Evolutionary conservation across 192 early-diverging fungal genomes (phyloP).

Genomic region (Coemansia sp.): DNA sequence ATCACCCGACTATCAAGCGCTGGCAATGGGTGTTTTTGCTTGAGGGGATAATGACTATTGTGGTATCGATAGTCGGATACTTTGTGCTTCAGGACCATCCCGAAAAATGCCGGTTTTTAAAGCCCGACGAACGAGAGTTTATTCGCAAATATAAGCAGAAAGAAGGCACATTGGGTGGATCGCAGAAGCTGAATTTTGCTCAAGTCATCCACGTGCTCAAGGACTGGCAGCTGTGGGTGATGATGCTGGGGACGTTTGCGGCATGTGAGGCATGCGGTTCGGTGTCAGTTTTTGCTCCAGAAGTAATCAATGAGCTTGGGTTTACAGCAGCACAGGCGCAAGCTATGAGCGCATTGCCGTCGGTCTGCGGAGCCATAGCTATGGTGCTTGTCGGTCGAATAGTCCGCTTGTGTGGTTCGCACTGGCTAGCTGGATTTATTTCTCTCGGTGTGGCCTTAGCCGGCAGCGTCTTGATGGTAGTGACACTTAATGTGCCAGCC

Average conservation of each 20-base stretch:
- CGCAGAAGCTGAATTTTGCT: slow-evolving; percentile 16
- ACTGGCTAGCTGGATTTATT: slow-evolving; percentile 27
- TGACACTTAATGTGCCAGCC: slow-evolving; percentile 25
- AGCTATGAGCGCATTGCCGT: slow-evolving; percentile 46
- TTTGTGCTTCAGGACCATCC: slow-evolving; percentile 48
- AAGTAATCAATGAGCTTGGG: slow-evolving; percentile 47
- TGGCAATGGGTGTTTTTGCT: slow-evolving; percentile 56
- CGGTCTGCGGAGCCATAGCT: slow-evolving; percentile 28
- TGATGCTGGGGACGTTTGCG: slow-evolving; percentile 33
- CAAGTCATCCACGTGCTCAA: slow-evolving; percentile 18
- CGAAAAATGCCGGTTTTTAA: slow-evolving; percentile 41
- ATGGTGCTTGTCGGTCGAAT: slow-evolving; percentile 22
- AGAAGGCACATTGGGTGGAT: slow-evolving; percentile 44
- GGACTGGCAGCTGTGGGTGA: slow-evolving; percentile 51
- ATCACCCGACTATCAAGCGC: slow-evolving; percentile 37
- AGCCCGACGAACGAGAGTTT: slow-evolving; percentile 34
- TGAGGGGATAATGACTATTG: slow-evolving; percentile 40
- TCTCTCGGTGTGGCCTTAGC: slow-evolving; percentile 4
- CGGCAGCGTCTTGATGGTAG: slow-evolving; percentile 29
- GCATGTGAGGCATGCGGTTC: slow-evolving; percentile 16
- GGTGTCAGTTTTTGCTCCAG: slow-evolving; percentile 41
- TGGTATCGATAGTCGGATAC: slow-evolving; percentile 30
- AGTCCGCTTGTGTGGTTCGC: slow-evolving; percentile 20
- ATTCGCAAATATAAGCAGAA: slow-evolving; percentile 27
- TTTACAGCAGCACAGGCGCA: slow-evolving; percentile 38